Conservation (phyloP, 129 eudicot genomes). For the Centaurea solstitialis region DNA sequence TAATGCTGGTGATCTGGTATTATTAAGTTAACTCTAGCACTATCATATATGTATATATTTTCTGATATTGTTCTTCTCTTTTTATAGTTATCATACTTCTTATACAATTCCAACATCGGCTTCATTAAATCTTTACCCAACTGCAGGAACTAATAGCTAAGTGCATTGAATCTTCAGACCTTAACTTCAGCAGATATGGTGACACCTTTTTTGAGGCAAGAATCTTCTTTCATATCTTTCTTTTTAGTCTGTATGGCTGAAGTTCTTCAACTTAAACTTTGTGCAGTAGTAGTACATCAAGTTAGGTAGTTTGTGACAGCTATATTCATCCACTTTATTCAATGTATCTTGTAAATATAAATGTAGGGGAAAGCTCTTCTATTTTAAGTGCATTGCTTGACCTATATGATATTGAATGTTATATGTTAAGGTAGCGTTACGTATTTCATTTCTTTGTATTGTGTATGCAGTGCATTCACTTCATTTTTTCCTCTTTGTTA, state of each 20-base stretch:
- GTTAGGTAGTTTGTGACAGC: neutral
- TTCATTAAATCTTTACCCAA: neutral
- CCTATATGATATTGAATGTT: neutral
- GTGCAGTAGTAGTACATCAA: neutral
- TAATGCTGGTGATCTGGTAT: conserved; percentile 99
- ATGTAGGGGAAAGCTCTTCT: neutral
- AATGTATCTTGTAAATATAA: neutral
- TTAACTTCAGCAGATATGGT: conserved; percentile 94
- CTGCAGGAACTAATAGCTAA: conserved; percentile 95
- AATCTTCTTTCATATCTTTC: neutral
- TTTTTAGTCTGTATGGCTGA: neutral
- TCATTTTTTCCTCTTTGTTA: no score
- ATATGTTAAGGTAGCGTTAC: neutral
- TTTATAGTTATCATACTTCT: neutral
- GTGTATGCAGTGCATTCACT: neutral
- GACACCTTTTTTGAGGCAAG: conserved; percentile 97
- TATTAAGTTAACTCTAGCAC: neutral
- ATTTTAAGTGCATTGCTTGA: no score
- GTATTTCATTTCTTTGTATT: neutral
- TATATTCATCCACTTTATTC: neutral
- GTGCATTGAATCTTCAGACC: conserved; percentile 94
- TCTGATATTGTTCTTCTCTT: neutral
- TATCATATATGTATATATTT: neutral
- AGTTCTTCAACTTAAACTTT: neutral
- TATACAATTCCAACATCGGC: neutral